These are phyloP conservation scores for Flaveria sonorensis DNA, from an alignment of 129 eudicot species.

Conservation along the genomic window DNA sequence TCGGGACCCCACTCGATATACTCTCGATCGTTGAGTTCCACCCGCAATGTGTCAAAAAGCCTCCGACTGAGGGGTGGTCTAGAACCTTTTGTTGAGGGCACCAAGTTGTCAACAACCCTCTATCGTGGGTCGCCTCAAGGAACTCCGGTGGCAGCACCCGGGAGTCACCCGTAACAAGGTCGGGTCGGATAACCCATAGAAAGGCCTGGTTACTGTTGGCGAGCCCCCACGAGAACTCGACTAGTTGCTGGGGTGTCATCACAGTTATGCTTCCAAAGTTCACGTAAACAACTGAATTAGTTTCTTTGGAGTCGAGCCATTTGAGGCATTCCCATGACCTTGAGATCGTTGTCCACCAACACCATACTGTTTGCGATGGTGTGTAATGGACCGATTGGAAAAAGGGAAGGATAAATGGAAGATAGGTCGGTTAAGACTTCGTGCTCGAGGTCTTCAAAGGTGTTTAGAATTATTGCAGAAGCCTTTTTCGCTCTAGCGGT, in stretches of 20 bases:
- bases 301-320: conserved; percentile 34
- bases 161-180: conserved; percentile 17
- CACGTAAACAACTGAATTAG: conserved; percentile 34
- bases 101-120: conserved; percentile 35
- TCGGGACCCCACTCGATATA: conserved; percentile 31
- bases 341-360: not conserved
- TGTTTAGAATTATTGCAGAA: conserved; percentile 32
- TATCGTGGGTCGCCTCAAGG: conserved; percentile 6
- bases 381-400: conserved; percentile 29
- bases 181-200: conserved; percentile 38
- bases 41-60: conserved; percentile 36
- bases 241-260: conserved; percentile 35
- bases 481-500: conserved; percentile 25
- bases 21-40: conserved; percentile 34
- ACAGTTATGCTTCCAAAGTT: conserved; percentile 41
- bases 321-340: conserved; percentile 19
- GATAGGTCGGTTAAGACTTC: conserved; percentile 32
- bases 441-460: conserved; percentile 36
- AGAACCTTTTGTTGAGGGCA: conserved; percentile 39
- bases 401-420: conserved; percentile 11
- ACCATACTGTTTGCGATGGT: not conserved
- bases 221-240: conserved; percentile 40
- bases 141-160: conserved; percentile 22
- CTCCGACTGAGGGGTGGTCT: conserved; percentile 36
- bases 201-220: conserved; percentile 32